These are phyloP conservation scores for Paradendryphiella salina DNA, from an alignment of 2,329 filamentous ascomycete species.

Conservation along the genomic window DNA sequence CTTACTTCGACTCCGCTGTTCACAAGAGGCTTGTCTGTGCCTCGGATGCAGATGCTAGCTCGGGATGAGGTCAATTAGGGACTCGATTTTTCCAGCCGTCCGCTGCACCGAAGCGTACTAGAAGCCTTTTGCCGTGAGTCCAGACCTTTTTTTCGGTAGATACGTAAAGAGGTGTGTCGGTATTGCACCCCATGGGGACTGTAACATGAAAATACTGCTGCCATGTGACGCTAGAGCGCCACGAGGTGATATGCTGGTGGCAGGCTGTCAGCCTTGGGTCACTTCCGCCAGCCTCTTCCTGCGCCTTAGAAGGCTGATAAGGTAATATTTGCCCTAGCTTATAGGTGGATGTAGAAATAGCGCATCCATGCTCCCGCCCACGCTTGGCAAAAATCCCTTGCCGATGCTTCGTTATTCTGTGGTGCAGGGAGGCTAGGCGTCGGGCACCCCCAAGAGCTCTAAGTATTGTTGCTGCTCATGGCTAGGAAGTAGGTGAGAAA, in stretches of 20 bases:
- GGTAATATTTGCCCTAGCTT: constrained; percentile 16
- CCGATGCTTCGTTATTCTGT: constrained; percentile 2
- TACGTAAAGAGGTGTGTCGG: constrained; percentile 13
- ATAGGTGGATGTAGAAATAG: constrained; percentile 4
- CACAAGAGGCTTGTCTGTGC: constrained; percentile 36
- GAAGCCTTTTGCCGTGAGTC: constrained; percentile 3
- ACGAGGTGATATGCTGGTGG: constrained; percentile 16
- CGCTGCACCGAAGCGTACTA: neutral
- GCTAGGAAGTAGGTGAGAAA: too few species aligned
- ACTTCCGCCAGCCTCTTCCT: constrained; percentile 10
- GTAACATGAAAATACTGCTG: constrained; percentile 1
- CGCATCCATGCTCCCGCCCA: constrained; percentile 17
- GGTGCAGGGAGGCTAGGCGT: neutral
- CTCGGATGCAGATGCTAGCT: constrained; percentile 15
- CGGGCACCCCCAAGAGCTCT: too few species aligned
- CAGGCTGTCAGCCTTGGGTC: constrained; percentile 9
- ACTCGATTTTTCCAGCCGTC: neutral
- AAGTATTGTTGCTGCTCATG: too few species aligned
- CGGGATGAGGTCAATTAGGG: neutral
- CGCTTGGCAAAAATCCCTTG: constrained; percentile 11
- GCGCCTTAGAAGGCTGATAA: constrained; percentile 3
- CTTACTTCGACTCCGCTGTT: constrained; percentile 23
- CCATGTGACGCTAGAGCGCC: constrained; percentile 19
- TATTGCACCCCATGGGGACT: constrained; percentile 1
- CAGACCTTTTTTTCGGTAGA: constrained; percentile 5